Evolutionary conservation across 495 filamentous ascomycete genomes (phyloP).

Genomic region (Cladorrhinum samala): DNA sequence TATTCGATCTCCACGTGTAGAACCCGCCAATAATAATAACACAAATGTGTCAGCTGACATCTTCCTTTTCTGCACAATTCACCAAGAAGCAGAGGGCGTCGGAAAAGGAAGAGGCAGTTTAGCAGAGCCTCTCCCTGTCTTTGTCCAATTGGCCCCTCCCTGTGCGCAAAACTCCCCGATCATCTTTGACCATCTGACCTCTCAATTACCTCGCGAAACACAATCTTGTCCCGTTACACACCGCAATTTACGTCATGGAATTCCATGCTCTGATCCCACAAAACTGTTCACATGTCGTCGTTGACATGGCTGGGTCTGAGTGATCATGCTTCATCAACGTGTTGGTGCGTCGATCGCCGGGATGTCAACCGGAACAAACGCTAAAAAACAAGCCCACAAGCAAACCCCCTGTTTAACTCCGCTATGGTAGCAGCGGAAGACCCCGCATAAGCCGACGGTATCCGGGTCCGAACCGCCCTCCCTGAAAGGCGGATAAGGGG

Average conservation of each 20-base stretch:
- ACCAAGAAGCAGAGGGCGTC: background rate
- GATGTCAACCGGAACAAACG: background rate
- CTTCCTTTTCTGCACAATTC: background rate
- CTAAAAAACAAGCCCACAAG: background rate
- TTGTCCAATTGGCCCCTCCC: background rate
- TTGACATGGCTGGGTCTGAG: too few species aligned
- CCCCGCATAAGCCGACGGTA: constrained; percentile 22
- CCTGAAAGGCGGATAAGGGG: background rate
- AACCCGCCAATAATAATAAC: too few species aligned
- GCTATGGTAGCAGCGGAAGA: constrained; percentile 10
- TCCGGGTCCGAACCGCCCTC: constrained; percentile 8
- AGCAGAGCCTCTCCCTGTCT: too few species aligned
- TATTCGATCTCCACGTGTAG: too few species aligned
- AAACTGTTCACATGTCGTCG: too few species aligned
- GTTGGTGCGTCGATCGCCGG: too few species aligned
- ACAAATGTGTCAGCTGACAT: background rate
- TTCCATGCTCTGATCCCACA: too few species aligned
- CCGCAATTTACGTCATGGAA: background rate
- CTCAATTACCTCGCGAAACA: too few species aligned
- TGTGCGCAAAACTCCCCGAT: too few species aligned
- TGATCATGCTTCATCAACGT: background rate
- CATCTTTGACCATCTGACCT: background rate
- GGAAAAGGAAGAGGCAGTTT: too few species aligned
- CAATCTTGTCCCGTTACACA: background rate
- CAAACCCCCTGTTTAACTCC: background rate